A percentile compares a stretch with the other conserved stretches of the same genome.
Conservation (phyloP, 139 green algal genomes). For the Picochlorum sp. region DNA sequence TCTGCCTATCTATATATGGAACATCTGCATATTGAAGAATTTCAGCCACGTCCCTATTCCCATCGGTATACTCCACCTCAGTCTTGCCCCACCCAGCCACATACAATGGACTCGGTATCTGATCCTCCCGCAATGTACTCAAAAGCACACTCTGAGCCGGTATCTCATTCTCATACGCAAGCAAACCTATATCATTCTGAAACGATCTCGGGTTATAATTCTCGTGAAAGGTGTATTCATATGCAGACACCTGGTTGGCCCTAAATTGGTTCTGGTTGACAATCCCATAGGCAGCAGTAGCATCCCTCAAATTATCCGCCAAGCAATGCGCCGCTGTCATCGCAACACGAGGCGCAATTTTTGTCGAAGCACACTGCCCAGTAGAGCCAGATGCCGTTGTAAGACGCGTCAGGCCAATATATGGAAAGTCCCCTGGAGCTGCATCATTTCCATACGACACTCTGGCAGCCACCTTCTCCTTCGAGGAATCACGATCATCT, state of each 20-base stretch:
- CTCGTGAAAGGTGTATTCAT: no score
- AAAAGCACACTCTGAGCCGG: background rate
- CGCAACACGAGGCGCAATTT: background rate
- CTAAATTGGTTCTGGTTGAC: no score
- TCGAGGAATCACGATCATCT: background rate
- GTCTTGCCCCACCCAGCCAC: constrained; percentile 1
- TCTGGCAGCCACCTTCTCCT: background rate
- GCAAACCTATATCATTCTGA: no score
- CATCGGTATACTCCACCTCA: background rate
- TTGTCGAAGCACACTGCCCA: background rate
- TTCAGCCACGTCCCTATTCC: background rate
- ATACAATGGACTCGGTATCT: background rate
- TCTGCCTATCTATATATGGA: background rate
- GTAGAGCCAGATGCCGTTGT: background rate
- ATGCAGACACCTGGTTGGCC: no score
- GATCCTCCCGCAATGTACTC: background rate
- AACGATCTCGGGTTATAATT: no score
- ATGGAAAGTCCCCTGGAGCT: background rate
- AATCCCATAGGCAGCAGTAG: no score
- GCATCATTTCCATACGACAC: background rate
- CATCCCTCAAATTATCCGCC: no score
- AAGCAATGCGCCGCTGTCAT: background rate
- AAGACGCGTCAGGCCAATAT: background rate
- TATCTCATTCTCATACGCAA: background rate
- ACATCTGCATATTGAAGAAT: background rate